Conservation (phyloP, 352 stramenopile species). For the Globisporangium canariense region DNA sequence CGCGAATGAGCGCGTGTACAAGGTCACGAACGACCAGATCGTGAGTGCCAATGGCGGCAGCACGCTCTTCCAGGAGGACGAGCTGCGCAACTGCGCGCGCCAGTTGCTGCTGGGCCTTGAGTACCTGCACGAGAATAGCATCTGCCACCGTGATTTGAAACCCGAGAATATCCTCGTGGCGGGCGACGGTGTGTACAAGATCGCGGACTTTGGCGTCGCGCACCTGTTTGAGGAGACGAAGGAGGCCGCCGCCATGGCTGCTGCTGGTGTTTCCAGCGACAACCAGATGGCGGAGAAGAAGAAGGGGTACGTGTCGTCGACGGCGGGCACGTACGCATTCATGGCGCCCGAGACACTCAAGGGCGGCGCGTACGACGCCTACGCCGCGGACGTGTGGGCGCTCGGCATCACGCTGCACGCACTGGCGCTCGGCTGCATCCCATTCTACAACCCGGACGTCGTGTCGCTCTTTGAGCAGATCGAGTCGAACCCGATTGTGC, state of each 20-base stretch:
- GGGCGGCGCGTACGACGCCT: slow-evolving; percentile 74
- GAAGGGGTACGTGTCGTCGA: slow-evolving; percentile 75
- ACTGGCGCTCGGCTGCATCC: slow-evolving; percentile 73
- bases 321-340: slow-evolving; percentile 82
- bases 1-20: slow-evolving; percentile 50
- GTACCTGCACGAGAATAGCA: slow-evolving; percentile 84
- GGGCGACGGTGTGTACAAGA: slow-evolving; percentile 72
- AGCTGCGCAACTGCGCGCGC: slow-evolving; percentile 61
- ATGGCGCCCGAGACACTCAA: slow-evolving; percentile 83
- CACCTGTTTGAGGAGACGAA: slow-evolving; percentile 74
- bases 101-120: slow-evolving; percentile 75
- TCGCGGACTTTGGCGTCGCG: slow-evolving; percentile 82
- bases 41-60: slow-evolving; percentile 18
- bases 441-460: slow-evolving; percentile 83
- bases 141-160: slow-evolving; percentile 86
- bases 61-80: slow-evolving; percentile 39
- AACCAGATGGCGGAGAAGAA: slow-evolving; percentile 28
- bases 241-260: not conserved
- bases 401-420: slow-evolving; percentile 83
- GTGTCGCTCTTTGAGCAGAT: slow-evolving; percentile 83
- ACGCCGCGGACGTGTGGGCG: slow-evolving; percentile 85
- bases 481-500: slow-evolving; percentile 45
- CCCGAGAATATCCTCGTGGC: slow-evolving; percentile 82
- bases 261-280: slow-evolving; percentile 13
- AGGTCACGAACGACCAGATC: slow-evolving; percentile 20